These are phyloP conservation scores for Candida pseudoviswanathii DNA, from an alignment of 1,139 yeast genomes.

Conservation along the genomic window DNA sequence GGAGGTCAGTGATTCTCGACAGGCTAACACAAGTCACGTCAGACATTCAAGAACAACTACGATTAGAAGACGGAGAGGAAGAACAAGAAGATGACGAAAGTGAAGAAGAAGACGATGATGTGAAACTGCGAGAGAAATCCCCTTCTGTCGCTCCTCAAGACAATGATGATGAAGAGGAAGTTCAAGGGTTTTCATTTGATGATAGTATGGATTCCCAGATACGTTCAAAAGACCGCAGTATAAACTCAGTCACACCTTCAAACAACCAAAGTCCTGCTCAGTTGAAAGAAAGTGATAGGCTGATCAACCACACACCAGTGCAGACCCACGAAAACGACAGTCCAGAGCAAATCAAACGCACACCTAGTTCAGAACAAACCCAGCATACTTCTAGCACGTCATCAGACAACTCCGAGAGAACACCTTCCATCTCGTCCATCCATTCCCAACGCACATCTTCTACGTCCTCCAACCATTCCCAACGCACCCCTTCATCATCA, in stretches of 20 bases:
- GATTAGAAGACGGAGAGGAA: slow-evolving; percentile 20
- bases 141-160: too few relatives aligned
- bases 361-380: not conserved
- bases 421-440: too few relatives aligned
- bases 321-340: not conserved
- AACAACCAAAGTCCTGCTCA: not conserved
- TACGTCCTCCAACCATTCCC: too few relatives aligned
- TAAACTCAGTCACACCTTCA: not conserved
- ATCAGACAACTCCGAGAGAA: too few relatives aligned
- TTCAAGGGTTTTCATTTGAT: slow-evolving; percentile 19
- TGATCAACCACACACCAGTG: not conserved
- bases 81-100: not conserved
- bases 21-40: slow-evolving; percentile 43
- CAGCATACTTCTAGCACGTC: not conserved
- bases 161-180: slow-evolving; percentile 8
- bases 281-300: not conserved
- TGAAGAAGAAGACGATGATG: not conserved
- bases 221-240: not conserved
- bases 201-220: slow-evolving; percentile 4
- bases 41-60: slow-evolving; percentile 40
- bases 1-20: slow-evolving; percentile 43
- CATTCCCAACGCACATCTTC: too few relatives aligned
- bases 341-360: not conserved
- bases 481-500: too few relatives aligned
- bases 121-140: not conserved